Base-by-base conservation (phyloP, 1,139 yeast species). In the Kodamaea derodonti region DNA sequence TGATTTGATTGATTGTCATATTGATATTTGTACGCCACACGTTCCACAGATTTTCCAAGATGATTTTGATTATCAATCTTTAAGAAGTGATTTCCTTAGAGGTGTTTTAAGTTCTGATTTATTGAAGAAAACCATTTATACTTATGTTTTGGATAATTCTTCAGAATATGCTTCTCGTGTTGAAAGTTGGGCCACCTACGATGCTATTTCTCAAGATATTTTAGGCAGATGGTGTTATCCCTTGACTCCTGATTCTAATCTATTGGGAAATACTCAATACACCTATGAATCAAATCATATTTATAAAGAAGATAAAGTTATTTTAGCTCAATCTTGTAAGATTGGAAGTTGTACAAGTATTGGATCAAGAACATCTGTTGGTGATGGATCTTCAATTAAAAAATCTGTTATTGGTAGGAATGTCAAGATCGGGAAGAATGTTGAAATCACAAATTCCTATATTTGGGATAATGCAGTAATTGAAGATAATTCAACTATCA, bases 31-130 rank as follows among this genome's bases (percentile, higher is more conserved):
- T 59, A 72, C 97, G 6, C 90, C 95, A 2, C 90, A 84, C 47
- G 96, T 94, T 20, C 97, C 97, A 1, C 95, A 95, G 17, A 80
- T 92, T 41, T 92, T 90, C 62, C 95, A 87, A 48, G 99, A 92
- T 53, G 90, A 92, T 57, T 92, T 92, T 51, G 99, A 92, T 62
- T 92, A 90, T 58, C 96, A 90, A 56, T 68, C 77, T 39, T 69
- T 92, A 45, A 75, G 99, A 59, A 69, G 74, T 29, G 98, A 92
- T 60, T 92, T 92, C 54, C 84, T 92, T 20, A 83, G 78, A 48
- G 97, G 97, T 34, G 94, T 92, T 20, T 70, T 94, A 40, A 82
- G 95, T 11, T 84, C 95, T 33, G 99, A 92, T 60, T 73, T 92
- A 47, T 68, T 92, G 48, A 92, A 90, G 46, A 92, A 92, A 56